These are phyloP conservation scores for Pichia cactophila DNA, from an alignment of 1,139 yeast genomes.

Conservation along the genomic window DNA sequence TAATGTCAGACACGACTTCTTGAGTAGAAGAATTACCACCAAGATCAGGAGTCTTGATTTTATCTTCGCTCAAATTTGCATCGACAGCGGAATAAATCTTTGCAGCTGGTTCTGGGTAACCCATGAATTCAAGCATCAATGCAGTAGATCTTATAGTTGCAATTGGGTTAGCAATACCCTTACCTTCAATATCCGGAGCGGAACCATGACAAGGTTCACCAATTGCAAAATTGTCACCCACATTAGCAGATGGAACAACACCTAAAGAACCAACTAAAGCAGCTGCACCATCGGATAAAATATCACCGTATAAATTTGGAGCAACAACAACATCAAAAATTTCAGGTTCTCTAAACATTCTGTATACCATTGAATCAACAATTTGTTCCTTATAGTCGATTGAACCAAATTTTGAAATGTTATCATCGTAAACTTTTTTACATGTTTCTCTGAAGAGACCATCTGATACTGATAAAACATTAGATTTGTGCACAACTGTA, in stretches of 20 bases:
- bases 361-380: conserved; percentile 98
- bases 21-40: conserved; percentile 86
- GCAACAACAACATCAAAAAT: conserved; percentile 97
- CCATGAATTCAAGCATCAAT: conserved; percentile 94
- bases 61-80: conserved; percentile 76
- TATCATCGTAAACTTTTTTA: conserved; percentile 64
- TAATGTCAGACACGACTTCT: conserved; percentile 76
- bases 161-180: conserved; percentile 90
- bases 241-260: conserved; percentile 96
- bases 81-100: conserved; percentile 91
- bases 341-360: conserved; percentile 97
- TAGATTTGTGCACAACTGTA: conserved; percentile 94
- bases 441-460: conserved; percentile 95
- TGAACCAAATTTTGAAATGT: conserved; percentile 47
- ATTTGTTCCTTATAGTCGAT: conserved; percentile 85
- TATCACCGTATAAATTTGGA: conserved; percentile 96
- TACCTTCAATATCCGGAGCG: conserved; percentile 97
- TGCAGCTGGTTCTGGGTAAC: conserved; percentile 83
- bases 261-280: conserved; percentile 97
- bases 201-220: conserved; percentile 99
- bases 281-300: conserved; percentile 97
- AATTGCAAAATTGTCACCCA: conserved; percentile 90
- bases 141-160: conserved; percentile 98
- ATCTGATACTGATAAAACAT: conserved; percentile 85
- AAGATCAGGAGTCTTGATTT: conserved; percentile 84